Base-by-base conservation (phyloP, 192 early-diverging fungal genomes). In the Umbelopsis sp. region DNA sequence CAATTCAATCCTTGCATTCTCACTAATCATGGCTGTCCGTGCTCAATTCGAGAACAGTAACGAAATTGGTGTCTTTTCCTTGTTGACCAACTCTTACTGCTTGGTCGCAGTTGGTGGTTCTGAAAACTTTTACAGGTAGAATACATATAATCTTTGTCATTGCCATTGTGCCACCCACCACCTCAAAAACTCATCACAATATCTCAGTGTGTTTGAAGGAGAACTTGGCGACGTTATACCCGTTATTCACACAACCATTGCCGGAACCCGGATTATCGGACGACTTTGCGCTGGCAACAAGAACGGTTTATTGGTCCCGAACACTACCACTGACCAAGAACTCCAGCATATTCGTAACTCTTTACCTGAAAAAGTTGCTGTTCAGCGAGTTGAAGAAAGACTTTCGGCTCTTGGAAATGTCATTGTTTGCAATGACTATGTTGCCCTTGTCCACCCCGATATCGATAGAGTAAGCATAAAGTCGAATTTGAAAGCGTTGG, bases 11-110 rank as follows among this genome's bases (percentile, higher is more conserved):
- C 11, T 62, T 14, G 31, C 56, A 34, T 16, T 11, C 29, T 62
- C 31, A 20, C 26, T 34, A 29, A 62, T 62, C 31, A 62, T 62
- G 56, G 56, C 56, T 62, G 56, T 62, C 31, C 56, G 96, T 81
- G 94, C 96, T 31, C 94, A 96, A 85, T 99, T 99, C 80, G 97
- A 99, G 88, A 99, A 97, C 87, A 95, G 87, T 84, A 98, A 98
- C 85, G 97, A 99, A 82, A 95, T 99, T 82, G 97, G 97, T 67
- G 97, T 98, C 54, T 99, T 99, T 70, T 89, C 96, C 78, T 89
- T 92, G 73, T 90, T 99, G 74, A 99, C 97, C 81, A 99, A 99
- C 87, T 91, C 94, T 44, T 99, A 98, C 84, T 96, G 94, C 81
- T 86, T 99, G 71, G 96, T 98, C 38, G 95, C 96, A 32, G 87